A percentile compares a stretch with the other conserved stretches of the same genome.
Conservation (phyloP, 2,329 filamentous ascomycete species). For the Trichophyton simii region DNA sequence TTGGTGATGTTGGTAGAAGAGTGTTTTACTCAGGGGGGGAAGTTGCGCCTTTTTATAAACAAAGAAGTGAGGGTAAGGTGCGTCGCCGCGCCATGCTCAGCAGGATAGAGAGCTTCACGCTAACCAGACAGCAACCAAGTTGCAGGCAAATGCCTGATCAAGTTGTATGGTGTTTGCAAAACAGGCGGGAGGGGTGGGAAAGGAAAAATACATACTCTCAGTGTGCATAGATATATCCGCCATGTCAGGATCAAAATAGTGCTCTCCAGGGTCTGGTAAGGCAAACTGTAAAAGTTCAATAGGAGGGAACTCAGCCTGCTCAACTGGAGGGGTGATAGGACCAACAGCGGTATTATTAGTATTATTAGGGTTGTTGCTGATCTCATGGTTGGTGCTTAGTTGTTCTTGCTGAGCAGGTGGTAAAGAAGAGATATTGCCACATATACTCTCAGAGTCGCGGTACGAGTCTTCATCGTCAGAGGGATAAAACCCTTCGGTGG, state of each 20-base stretch:
- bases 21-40: background rate
- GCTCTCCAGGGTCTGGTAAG: slow-evolving; percentile 2
- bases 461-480: slow-evolving; percentile 10
- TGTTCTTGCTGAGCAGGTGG: background rate
- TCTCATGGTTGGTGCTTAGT: too few species aligned
- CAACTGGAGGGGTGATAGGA: background rate
- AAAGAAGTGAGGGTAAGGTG: background rate
- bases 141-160: background rate
- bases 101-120: background rate
- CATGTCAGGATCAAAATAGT: slow-evolving; percentile 2
- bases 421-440: background rate
- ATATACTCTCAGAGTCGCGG: background rate
- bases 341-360: background rate
- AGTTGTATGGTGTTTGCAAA: background rate
- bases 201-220: slow-evolving; percentile 12
- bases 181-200: background rate
- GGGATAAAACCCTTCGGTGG: slow-evolving; percentile 10
- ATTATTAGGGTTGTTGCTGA: background rate
- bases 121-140: background rate
- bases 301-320: background rate
- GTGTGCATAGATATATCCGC: slow-evolving; percentile 10
- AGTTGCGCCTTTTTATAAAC: background rate
- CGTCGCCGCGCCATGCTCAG: background rate
- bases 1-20: background rate
- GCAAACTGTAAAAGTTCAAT: background rate